A percentile compares a stretch with the other conserved stretches of the same genome.
These are phyloP conservation scores for Bisporella sp. DNA, from an alignment of 2,329 filamentous ascomycete species.

Conservation along the genomic window DNA sequence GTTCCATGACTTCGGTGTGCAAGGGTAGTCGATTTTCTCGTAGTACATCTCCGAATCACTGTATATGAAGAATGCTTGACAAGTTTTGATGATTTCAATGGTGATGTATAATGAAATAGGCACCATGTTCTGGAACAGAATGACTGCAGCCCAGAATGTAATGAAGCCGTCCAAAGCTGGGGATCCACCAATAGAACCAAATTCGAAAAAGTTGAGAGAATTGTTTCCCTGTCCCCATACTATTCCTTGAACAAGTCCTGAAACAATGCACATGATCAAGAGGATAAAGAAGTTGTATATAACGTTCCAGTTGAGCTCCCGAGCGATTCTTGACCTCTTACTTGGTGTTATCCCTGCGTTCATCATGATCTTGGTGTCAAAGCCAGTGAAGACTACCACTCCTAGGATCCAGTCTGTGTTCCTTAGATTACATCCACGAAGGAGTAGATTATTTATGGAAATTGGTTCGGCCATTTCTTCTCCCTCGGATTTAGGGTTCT, in stretches of 20 bases:
- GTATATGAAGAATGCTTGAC: constrained; percentile 96
- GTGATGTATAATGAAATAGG: constrained; percentile 98
- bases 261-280: constrained; percentile 80
- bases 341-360: constrained; percentile 93
- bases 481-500: constrained; percentile 52
- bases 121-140: constrained; percentile 97
- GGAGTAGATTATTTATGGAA: constrained; percentile 87
- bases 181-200: constrained; percentile 69
- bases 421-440: constrained; percentile 86
- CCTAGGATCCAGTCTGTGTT: constrained; percentile 97
- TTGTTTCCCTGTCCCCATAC: constrained; percentile 70
- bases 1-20: constrained; percentile 97
- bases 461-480: constrained; percentile 87
- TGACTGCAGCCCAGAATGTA: constrained; percentile 92
- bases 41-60: constrained; percentile 97
- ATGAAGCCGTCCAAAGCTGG: constrained; percentile 82
- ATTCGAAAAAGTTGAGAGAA: constrained; percentile 78
- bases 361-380: constrained; percentile 99
- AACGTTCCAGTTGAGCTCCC: constrained; percentile 95
- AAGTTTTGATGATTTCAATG: constrained; percentile 86
- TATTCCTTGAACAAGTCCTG: constrained; percentile 77
- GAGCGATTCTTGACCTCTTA: constrained; percentile 85
- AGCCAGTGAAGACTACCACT: constrained; percentile 87
- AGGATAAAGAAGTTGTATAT: constrained; percentile 93
- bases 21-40: constrained; percentile 86